These are phyloP conservation scores for Carex pumila DNA, from an alignment of 176 grass and related monocot genomes.

Conservation along the genomic window DNA sequence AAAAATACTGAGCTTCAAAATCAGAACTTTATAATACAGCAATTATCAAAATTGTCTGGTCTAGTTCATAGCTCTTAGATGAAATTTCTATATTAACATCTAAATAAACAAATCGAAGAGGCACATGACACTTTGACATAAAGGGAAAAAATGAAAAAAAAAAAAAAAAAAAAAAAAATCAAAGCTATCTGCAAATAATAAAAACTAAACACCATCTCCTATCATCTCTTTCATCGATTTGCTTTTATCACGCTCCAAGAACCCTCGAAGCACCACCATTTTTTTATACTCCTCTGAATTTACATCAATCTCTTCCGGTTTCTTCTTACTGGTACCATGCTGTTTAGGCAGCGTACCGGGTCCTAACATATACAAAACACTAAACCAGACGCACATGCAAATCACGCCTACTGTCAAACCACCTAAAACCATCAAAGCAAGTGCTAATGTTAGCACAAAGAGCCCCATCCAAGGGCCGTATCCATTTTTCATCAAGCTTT, in stretches of 20 bases:
- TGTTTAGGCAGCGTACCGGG: background rate
- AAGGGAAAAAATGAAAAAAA: background rate
- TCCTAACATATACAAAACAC: conserved; percentile 3
- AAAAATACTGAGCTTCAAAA: background rate
- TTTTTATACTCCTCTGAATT: conserved; percentile 17
- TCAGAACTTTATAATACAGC: background rate
- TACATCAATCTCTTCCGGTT: background rate
- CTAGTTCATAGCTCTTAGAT: background rate
- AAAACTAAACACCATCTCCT: background rate
- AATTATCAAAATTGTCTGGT: background rate
- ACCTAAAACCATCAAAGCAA: conserved; percentile 6
- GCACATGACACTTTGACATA: background rate
- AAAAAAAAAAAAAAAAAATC: background rate
- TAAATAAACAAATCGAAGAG: background rate
- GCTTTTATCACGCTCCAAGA: conserved; percentile 20
- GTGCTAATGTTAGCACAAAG: conserved; percentile 8
- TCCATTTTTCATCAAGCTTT: background rate
- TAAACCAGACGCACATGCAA: conserved; percentile 11
- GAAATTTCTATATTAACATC: background rate
- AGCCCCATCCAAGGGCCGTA: conserved; percentile 5
- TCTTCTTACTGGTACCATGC: background rate
- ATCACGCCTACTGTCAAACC: conserved; percentile 12
- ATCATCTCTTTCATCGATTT: background rate
- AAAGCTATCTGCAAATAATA: background rate
- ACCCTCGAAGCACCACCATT: conserved; percentile 16